phyloP scores from a whole-genome alignment of 345 rosid genomes.

The Murraya koenigii region DNA sequence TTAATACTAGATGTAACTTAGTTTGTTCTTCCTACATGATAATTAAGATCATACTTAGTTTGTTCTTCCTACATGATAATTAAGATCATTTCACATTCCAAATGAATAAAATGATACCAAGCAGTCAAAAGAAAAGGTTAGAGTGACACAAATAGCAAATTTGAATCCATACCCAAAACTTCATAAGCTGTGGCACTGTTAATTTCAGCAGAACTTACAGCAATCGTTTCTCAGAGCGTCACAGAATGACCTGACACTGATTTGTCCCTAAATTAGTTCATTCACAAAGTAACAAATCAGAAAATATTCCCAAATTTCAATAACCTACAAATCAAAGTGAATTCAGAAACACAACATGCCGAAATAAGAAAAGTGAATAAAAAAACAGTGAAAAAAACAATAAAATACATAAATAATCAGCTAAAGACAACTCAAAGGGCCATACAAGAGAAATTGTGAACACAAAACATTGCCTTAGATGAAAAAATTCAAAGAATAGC shows the following conservation, averaged over 20 bases:
- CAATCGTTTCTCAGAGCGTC: conserved; percentile 74
- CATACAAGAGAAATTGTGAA: background rate
- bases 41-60: too few relatives aligned
- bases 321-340: conserved; percentile 6
- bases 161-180: conserved; percentile 62
- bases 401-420: background rate
- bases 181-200: conserved; percentile 79
- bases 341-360: conserved; percentile 1
- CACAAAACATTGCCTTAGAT: background rate
- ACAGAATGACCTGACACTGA: conserved; percentile 77
- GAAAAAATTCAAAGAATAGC: background rate
- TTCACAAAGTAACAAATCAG: conserved; percentile 30
- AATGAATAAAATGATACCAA: background rate
- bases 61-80: too few relatives aligned
- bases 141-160: background rate
- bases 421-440: background rate
- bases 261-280: conserved; percentile 67
- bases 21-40: background rate
- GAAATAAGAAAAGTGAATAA: background rate
- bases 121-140: background rate
- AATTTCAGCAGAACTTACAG: conserved; percentile 63
- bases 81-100: background rate
- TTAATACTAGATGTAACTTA: background rate
- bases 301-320: conserved; percentile 11
- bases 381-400: background rate